phyloP scores from a whole-genome alignment of 495 filamentous ascomycete genomes.

The Neurospora sp. region DNA sequence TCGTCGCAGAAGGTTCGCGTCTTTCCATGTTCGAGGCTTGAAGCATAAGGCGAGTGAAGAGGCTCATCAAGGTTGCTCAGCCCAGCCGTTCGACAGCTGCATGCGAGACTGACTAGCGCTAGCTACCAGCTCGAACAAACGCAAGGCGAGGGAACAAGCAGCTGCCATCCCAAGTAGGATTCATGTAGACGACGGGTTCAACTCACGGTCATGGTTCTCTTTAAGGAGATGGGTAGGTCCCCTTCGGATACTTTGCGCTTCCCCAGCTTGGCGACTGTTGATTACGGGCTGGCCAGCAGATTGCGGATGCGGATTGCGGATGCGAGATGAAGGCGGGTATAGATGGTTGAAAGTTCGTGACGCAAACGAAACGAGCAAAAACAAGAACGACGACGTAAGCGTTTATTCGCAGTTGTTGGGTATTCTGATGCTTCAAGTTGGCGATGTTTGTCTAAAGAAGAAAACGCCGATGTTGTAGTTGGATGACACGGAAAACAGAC shows the following conservation, averaged over 20 bases:
- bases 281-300: not conserved
- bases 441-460: not conserved
- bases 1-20: not conserved
- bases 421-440: not conserved
- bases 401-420: not conserved
- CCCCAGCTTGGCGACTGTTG: slow-evolving; percentile 44
- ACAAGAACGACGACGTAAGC: not conserved
- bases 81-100: not conserved
- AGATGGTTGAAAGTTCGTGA: not conserved
- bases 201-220: slow-evolving; percentile 80
- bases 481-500: not conserved
- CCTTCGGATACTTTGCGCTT: slow-evolving; percentile 80
- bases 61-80: not conserved
- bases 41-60: not conserved
- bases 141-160: not conserved
- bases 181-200: not conserved
- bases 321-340: not conserved
- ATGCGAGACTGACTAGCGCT: not conserved
- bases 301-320: not conserved
- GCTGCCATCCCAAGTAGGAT: not conserved
- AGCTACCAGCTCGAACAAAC: not conserved
- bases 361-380: not conserved
- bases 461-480: not conserved
- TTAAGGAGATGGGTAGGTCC: slow-evolving; percentile 60
- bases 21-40: not conserved